phyloP scores from a whole-genome alignment of 2,329 filamentous ascomycete genomes.

The Teratosphaeria destructans region DNA sequence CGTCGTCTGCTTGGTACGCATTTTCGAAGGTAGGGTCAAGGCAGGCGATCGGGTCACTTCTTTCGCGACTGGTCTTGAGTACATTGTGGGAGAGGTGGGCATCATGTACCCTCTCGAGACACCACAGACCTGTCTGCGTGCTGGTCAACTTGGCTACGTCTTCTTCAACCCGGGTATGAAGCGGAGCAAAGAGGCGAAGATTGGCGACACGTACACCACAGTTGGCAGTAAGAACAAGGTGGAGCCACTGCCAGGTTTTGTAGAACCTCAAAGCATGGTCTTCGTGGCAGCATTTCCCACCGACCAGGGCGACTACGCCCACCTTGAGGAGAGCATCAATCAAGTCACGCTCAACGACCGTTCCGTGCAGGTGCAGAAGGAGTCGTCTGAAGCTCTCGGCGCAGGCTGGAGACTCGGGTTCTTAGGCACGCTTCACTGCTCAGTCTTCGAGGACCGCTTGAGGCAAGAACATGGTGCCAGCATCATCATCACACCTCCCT shows the following conservation, averaged over 20 bases:
- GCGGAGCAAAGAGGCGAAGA: constrained; percentile 84
- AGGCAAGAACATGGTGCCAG: constrained; percentile 88
- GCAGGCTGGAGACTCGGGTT: constrained; percentile 93
- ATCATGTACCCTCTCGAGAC: constrained; percentile 90
- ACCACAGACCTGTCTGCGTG: constrained; percentile 66
- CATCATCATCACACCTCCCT: constrained; percentile 94
- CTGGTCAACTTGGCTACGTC: constrained; percentile 92
- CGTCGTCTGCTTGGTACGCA: constrained; percentile 77
- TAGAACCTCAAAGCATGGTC: constrained; percentile 97
- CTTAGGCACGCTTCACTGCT: constrained; percentile 92
- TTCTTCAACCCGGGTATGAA: constrained; percentile 99
- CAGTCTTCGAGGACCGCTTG: constrained; percentile 94
- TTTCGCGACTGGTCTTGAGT: constrained; percentile 78
- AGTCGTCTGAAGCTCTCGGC: constrained; percentile 85
- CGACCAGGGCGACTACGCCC: constrained; percentile 75
- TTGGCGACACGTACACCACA: constrained; percentile 88
- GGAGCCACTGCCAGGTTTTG: constrained; percentile 78
- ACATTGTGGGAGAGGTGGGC: constrained; percentile 89
- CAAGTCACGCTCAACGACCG: constrained; percentile 91
- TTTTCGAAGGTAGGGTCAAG: constrained; percentile 79
- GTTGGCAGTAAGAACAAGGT: constrained; percentile 67
- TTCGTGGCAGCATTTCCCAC: constrained; percentile 95
- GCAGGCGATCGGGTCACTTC: constrained; percentile 81
- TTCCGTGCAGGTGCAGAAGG: constrained; percentile 87
- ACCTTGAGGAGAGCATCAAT: constrained; percentile 85